phyloP scores from a whole-genome alignment of 495 filamentous ascomycete genomes.

The Trichodelitschia bisporula region DNA sequence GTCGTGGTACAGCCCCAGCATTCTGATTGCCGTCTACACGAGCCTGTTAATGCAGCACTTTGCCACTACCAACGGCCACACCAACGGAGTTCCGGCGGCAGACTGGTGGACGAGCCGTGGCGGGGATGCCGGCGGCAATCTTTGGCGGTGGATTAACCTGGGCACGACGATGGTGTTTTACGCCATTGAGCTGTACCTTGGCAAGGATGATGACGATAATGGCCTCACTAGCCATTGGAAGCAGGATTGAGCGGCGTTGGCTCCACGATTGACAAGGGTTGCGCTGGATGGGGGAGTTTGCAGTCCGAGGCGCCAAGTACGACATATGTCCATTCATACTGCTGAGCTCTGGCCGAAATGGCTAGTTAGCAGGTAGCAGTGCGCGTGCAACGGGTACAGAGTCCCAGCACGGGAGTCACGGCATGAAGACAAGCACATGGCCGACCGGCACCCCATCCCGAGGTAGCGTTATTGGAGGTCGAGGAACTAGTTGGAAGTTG shows the following conservation, averaged over 20 bases:
- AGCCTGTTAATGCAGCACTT: constrained; percentile 92
- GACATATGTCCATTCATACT: too few species aligned
- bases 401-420: too few species aligned
- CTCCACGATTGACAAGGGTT: too few species aligned
- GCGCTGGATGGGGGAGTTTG: too few species aligned
- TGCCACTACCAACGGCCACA: constrained; percentile 24
- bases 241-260: constrained; percentile 40
- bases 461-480: too few species aligned
- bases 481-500: too few species aligned
- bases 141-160: constrained; percentile 86
- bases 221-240: constrained; percentile 70
- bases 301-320: too few species aligned
- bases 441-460: too few species aligned
- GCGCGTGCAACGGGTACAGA: too few species aligned
- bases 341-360: too few species aligned
- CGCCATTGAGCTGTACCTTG: constrained; percentile 65
- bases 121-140: constrained; percentile 52
- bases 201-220: constrained; percentile 48
- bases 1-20: constrained; percentile 78
- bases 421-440: too few species aligned
- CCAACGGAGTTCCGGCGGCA: constrained; percentile 22
- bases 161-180: constrained; percentile 72
- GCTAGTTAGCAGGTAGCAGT: too few species aligned
- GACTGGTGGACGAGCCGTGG: constrained; percentile 74
- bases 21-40: constrained; percentile 90